Conservation (phyloP, 352 stramenopile genomes). For the Pythium biforme region DNA sequence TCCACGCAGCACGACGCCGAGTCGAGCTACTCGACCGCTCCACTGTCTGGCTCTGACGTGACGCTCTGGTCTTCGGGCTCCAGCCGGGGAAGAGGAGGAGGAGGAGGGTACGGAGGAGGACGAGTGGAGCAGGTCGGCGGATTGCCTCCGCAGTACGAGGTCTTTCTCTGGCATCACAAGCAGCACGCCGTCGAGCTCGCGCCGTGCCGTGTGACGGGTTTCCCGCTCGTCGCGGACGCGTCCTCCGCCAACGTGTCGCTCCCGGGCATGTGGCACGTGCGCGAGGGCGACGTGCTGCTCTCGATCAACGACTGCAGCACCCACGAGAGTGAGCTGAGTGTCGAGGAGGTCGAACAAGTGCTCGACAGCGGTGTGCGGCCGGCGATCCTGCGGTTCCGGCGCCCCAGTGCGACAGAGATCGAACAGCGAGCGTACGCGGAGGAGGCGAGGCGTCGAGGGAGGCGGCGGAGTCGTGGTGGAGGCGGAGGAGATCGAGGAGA, state of each 20-base stretch:
- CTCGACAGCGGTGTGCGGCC: conserved; percentile 59
- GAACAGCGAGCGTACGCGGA: background rate
- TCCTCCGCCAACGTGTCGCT: conserved; percentile 50
- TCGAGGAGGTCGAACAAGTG: conserved; percentile 49
- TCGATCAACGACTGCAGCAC: conserved; percentile 55
- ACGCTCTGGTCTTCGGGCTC: background rate
- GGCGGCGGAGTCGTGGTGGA: background rate
- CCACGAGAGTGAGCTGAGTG: conserved; percentile 31
- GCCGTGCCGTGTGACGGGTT: conserved; percentile 41
- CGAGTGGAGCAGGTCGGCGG: conserved; percentile 2
- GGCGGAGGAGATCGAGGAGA: background rate
- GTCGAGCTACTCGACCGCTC: conserved; percentile 5
- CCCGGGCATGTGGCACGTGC: conserved; percentile 66
- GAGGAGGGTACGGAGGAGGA: conserved; percentile 2
- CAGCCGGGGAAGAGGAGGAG: background rate
- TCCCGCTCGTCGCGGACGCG: conserved; percentile 40
- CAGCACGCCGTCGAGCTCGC: conserved; percentile 43
- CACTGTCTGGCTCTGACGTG: conserved; percentile 16
- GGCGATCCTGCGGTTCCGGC: conserved; percentile 56
- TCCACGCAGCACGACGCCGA: background rate
- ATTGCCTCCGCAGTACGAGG: conserved; percentile 36
- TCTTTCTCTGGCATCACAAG: conserved; percentile 59
- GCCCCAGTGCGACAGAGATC: conserved; percentile 24
- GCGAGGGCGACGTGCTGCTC: conserved; percentile 56
- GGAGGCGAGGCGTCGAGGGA: background rate